Evolutionary conservation across 2,329 filamentous ascomycete genomes (phyloP), one percentile per base, ranked within the genome.

Genomic region (Dendryphion nanum): DNA sequence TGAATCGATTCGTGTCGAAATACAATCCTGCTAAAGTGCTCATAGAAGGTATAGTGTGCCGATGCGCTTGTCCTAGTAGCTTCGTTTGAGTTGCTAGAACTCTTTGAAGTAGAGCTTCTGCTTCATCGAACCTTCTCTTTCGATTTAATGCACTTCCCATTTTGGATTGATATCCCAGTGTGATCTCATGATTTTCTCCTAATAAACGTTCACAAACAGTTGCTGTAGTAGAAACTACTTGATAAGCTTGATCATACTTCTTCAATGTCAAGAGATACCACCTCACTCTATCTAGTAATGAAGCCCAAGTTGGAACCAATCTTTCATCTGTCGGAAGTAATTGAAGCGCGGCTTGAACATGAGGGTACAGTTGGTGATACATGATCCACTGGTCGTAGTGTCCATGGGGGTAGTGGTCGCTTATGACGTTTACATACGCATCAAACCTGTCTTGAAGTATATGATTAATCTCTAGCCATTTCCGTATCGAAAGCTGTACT

Each of bases 371-470:
- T 19, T 16, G 30, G 20, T 40, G 33, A 21, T 37, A 37, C 18
- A 30, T 16, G 13, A 10, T 19, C 37, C 41, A 37, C 17, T 40
- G 33, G 19, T 40, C 29, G 33, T 33, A 26, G 14, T 16, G 4
- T 12, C 33, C 7, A 10, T 6, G 17, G 5, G 37, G 40, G 20
- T 32, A 43, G 20, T 13, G 36, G 3, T 39, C 29, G 18, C 33
- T 19, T 21, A 44, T 40, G 7, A 39, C 16, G 4, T 8, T 16
- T 13, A 63, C 47, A 39, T 49, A 61, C 36, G 18, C 37, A 10
- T 44, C 37, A 36, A 40, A 55, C 62, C 59, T 64, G 13, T 17
- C 31, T 8, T 53, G 46, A 1, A 59, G 33, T 39, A 63, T 45
- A 1, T 40, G 37, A n/a, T 60, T 18, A 1, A 40, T 1, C 20